Evolutionary conservation across 495 filamentous ascomycete genomes (phyloP), one percentile per base, ranked within the genome.

Genomic region (Lasiosphaeris hirsuta): DNA sequence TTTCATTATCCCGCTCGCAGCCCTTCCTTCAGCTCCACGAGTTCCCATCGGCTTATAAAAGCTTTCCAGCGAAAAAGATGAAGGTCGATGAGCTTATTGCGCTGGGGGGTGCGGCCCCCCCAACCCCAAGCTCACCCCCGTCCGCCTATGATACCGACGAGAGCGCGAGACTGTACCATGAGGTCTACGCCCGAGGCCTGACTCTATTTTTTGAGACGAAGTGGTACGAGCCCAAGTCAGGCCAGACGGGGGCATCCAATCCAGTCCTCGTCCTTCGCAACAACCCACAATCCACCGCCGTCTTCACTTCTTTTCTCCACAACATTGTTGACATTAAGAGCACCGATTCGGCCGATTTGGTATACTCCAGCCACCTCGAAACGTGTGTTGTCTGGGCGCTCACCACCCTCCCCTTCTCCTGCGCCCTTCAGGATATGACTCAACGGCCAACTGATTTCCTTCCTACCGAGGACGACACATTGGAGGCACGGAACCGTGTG

Each of bases 191-290:
- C 14, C 81, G 83, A 1, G 90, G 88, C 19, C 84, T 96, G 37
- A 84, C 90, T 63, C 83, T 82, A 53, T 86, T 96, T 57, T 81
- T 96, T 53, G 92, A 96, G 62, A 87, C 90, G n/a, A 78, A 78
- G 34, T 96, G 90, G 90, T 96, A 87, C 68, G 72, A 79, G 50
- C 51, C 79, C 72, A 65, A 80, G 72, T 65, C 83, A 72, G 37
- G 64, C 46, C 65, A 49, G 47, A 61, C 68, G 15, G 47, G 51
- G 1, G 36, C 66, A 2, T 56, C 53, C 18, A 56, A 57, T 11
- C 39, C 63, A n/a, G 35, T 51, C 9, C 19, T 68, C 7, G 65
- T 80, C 33, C 71, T 93, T 6, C 70, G 83, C 70, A 78, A 76
- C 23, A 84, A 87, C 58, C 69, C 72, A 34, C 73, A 78, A 34